These are phyloP conservation scores for Boletus eberwhitei DNA, from an alignment of 768 basidiomycete genomes.

Conservation along the genomic window DNA sequence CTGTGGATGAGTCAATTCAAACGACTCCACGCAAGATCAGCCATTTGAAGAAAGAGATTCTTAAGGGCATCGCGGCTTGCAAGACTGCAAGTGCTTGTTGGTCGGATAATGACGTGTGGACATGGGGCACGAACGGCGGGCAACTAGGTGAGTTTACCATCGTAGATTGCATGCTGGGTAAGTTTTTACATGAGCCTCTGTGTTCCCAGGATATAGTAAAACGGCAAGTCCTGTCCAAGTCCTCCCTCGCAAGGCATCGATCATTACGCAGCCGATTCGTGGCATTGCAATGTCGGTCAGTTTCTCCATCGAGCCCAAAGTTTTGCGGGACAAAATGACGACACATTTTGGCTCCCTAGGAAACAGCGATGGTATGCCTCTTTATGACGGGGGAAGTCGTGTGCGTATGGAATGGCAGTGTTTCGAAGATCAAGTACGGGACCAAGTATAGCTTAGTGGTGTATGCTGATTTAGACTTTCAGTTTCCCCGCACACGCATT, in stretches of 20 bases:
- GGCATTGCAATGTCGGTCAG: slow-evolving; percentile 73
- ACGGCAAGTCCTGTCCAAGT: slow-evolving; percentile 70
- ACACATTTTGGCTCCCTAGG: slow-evolving; percentile 42
- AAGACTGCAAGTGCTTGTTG: slow-evolving; percentile 87
- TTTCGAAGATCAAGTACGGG: slow-evolving; percentile 69
- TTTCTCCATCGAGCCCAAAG: slow-evolving; percentile 7
- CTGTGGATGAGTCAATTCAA: slow-evolving; percentile 74
- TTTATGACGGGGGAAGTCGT: slow-evolving; percentile 78
- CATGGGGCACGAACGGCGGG: slow-evolving; percentile 93
- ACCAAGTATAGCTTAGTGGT: not conserved
- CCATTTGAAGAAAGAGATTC: slow-evolving; percentile 70
- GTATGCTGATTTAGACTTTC: not conserved
- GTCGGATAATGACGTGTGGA: slow-evolving; percentile 69
- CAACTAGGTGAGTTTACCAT: slow-evolving; percentile 64
- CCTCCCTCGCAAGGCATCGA: slow-evolving; percentile 76
- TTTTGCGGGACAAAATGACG: not conserved
- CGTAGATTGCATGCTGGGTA: not conserved
- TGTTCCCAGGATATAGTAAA: slow-evolving; percentile 67
- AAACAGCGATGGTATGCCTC: slow-evolving; percentile 79
- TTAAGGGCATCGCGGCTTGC: slow-evolving; percentile 82
- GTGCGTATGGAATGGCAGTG: slow-evolving; percentile 74
- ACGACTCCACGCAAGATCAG: slow-evolving; percentile 72
- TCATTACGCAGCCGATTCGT: slow-evolving; percentile 65
- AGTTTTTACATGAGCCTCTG: not conserved
- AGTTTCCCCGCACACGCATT: slow-evolving; percentile 79